Evolutionary conservation across 768 basidiomycete genomes (phyloP).

Genomic region (Tubosaeta brunneosetosa): DNA sequence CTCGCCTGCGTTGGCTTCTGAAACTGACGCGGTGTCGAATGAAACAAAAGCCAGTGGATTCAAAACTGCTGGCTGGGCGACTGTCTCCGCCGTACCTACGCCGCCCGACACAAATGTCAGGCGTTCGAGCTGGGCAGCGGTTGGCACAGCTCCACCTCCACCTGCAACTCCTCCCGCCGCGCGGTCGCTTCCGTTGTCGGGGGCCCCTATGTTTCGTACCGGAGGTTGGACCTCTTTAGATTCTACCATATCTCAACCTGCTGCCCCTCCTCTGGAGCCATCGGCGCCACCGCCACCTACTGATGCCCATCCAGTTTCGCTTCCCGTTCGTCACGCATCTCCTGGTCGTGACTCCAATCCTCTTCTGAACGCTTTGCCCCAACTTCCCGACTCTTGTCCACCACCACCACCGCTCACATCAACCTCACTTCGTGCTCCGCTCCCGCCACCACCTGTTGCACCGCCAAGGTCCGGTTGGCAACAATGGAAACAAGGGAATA

Average conservation of each 20-base stretch:
- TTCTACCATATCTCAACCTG: constrained; percentile 34
- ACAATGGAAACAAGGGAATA: constrained; percentile 37
- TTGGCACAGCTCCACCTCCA: constrained; percentile 17
- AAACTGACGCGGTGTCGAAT: constrained; percentile 13
- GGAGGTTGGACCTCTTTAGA: constrained; percentile 70
- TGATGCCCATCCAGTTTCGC: not conserved
- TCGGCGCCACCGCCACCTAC: constrained; percentile 10
- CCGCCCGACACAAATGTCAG: constrained; percentile 9
- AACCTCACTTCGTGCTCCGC: constrained; percentile 9
- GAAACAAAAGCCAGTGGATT: constrained; percentile 26
- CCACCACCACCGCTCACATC: constrained; percentile 7
- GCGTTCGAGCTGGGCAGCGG: constrained; percentile 14
- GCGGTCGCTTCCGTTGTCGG: constrained; percentile 9
- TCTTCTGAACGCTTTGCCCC: constrained; percentile 4
- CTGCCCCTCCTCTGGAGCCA: constrained; percentile 19
- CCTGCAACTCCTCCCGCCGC: constrained; percentile 14
- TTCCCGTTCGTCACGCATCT: constrained; percentile 7
- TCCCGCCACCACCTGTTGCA: constrained; percentile 18
- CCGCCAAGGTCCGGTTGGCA: constrained; percentile 48
- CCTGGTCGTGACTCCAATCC: constrained; percentile 12
- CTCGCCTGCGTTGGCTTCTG: constrained; percentile 12
- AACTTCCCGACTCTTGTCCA: constrained; percentile 11
- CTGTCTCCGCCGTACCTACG: constrained; percentile 22
- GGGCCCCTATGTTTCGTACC: constrained; percentile 49
- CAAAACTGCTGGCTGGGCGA: constrained; percentile 50